phyloP scores from a whole-genome alignment of 2,329 filamentous ascomycete species.

The Myotisia sp. region DNA sequence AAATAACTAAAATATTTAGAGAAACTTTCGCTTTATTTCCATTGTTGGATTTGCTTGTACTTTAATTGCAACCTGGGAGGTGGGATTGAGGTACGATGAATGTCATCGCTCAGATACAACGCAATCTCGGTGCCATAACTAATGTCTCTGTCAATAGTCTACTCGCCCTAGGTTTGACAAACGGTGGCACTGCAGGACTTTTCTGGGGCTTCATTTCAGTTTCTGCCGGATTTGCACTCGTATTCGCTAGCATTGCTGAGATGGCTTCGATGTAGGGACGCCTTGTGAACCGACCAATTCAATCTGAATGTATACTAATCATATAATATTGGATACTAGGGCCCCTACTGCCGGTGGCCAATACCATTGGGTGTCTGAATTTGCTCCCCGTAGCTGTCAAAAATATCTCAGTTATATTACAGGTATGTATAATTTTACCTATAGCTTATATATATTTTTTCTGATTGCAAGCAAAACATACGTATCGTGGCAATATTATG shows the following conservation, averaged over 20 bases:
- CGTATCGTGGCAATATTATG: too few relatives aligned
- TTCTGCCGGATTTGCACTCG: constrained; percentile 20
- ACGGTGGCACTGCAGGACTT: constrained; percentile 25
- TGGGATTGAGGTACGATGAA: constrained; percentile 23
- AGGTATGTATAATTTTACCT: constrained; percentile 14
- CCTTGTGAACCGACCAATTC: too few relatives aligned
- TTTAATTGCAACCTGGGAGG: constrained; percentile 32
- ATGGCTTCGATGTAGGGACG: constrained; percentile 30
- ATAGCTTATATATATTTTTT: too few relatives aligned
- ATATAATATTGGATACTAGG: constrained; percentile 14
- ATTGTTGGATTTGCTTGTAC: constrained; percentile 35
- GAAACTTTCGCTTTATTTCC: constrained; percentile 33
- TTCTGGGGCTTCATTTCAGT: constrained; percentile 26
- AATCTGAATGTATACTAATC: background rate
- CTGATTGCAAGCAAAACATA: too few relatives aligned
- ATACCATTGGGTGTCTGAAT: constrained; percentile 32
- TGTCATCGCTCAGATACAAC: background rate
- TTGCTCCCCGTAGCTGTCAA: constrained; percentile 29
- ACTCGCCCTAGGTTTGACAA: constrained; percentile 19
- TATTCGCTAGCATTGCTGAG: constrained; percentile 29
- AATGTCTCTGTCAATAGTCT: constrained; percentile 13
- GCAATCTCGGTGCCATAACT: background rate
- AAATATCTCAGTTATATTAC: constrained; percentile 34
- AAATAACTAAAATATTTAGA: constrained; percentile 16
- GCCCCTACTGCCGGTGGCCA: constrained; percentile 29